Evolutionary conservation across 2,329 filamentous ascomycete genomes (phyloP).

Genomic region (Cladosporium halotolerans): DNA sequence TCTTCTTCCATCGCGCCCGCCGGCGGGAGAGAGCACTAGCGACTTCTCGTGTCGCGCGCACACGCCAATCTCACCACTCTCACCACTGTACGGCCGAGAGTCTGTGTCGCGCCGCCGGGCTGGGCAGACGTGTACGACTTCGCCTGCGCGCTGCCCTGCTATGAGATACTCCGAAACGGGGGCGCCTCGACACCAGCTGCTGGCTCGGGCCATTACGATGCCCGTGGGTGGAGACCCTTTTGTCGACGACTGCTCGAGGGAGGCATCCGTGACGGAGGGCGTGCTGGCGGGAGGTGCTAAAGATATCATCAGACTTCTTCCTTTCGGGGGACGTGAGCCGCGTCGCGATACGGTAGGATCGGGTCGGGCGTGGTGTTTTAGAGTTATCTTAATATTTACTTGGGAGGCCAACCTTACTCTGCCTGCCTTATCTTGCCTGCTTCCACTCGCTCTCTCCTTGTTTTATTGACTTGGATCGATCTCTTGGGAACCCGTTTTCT

Average conservation of each 20-base stretch:
- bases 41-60: not conserved
- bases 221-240: not conserved
- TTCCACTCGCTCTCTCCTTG: not conserved
- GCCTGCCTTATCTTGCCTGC: too few relatives aligned
- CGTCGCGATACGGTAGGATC: too few relatives aligned
- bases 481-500: too few relatives aligned
- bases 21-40: slow-evolving; percentile 6
- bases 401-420: too few relatives aligned
- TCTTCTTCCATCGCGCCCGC: not conserved
- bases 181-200: not conserved
- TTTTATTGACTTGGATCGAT: not conserved
- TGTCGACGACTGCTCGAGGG: too few relatives aligned
- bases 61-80: not conserved
- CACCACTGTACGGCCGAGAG: slow-evolving; percentile 5
- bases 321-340: too few relatives aligned
- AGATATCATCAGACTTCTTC: slow-evolving; percentile 6
- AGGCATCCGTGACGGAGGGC: too few relatives aligned
- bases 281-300: slow-evolving; percentile 1
- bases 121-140: not conserved
- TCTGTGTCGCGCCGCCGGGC: not conserved
- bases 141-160: not conserved
- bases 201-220: slow-evolving; percentile 9
- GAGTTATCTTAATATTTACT: too few relatives aligned
- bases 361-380: too few relatives aligned
- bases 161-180: slow-evolving; percentile 8